Percentiles rank a stretch among this genome's conserved stretches.
phyloP scores from a whole-genome alignment of 176 grass and related monocot species.

The Oropetium thomaeum region DNA sequence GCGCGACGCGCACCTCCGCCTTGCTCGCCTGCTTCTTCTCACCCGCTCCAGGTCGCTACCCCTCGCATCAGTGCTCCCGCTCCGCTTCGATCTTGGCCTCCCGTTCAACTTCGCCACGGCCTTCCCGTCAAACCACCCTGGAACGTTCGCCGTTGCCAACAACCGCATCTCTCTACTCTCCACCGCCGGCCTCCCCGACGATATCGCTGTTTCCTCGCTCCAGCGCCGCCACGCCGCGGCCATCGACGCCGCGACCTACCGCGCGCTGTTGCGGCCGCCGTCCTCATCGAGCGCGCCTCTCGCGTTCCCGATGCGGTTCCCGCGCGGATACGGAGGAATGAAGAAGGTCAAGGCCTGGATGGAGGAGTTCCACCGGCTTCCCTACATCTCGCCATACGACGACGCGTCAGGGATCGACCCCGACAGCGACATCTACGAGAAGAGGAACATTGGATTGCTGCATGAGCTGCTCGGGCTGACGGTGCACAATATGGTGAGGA shows the following conservation, averaged over 20 bases:
- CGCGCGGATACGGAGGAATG: constrained; percentile 84
- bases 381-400: constrained; percentile 89
- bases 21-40: constrained; percentile 81
- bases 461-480: constrained; percentile 83
- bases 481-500: constrained; percentile 89
- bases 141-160: constrained; percentile 61
- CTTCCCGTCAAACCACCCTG: constrained; percentile 50
- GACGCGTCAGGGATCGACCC: constrained; percentile 76
- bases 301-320: constrained; percentile 87
- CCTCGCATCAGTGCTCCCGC: constrained; percentile 55
- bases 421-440: constrained; percentile 93
- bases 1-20: constrained; percentile 61
- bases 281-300: constrained; percentile 63
- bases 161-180: constrained; percentile 46
- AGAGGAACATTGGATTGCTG: constrained; percentile 75
- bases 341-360: constrained; percentile 95
- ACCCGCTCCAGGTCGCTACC: constrained; percentile 66
- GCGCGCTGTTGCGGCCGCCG: constrained; percentile 53
- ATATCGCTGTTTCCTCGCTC: constrained; percentile 63
- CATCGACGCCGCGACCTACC: constrained; percentile 52
- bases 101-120: constrained; percentile 63
- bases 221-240: constrained; percentile 55
- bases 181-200: constrained; percentile 35
- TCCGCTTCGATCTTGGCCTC: constrained; percentile 88
- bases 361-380: constrained; percentile 85